Percentiles rank a stretch among this genome's conserved stretches.
Conservation (phyloP, 2,329 filamentous ascomycete genomes). For the Geosmithia putterillii region DNA sequence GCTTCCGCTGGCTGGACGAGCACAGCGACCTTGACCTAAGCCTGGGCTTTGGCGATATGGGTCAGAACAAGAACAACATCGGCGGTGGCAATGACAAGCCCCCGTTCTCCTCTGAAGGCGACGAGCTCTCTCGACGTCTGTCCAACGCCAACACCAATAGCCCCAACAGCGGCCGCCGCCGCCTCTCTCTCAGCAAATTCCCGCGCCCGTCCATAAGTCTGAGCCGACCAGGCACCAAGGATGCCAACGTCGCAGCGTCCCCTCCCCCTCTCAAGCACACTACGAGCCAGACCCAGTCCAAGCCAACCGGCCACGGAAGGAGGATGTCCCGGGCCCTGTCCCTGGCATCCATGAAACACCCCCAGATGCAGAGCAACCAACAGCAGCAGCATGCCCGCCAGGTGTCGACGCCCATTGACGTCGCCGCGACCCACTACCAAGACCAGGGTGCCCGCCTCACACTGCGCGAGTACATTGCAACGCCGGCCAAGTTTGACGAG, state of each 20-base stretch:
- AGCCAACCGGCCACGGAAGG: constrained; percentile 21
- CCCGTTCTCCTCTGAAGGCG: constrained; percentile 22
- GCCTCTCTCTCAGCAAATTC: constrained; percentile 58
- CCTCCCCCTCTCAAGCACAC: background rate
- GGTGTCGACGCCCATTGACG: constrained; percentile 43
- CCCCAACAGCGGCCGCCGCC: no score
- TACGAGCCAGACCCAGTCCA: constrained; percentile 5
- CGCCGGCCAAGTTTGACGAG: constrained; percentile 91
- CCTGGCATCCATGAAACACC: constrained; percentile 32
- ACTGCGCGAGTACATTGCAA: constrained; percentile 73
- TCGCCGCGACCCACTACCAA: constrained; percentile 70
- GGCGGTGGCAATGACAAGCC: constrained; percentile 21
- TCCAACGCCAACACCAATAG: no score
- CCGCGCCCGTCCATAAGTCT: constrained; percentile 38
- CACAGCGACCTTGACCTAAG: constrained; percentile 57
- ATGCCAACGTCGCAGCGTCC: constrained; percentile 15
- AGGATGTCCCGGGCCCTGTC: constrained; percentile 43
- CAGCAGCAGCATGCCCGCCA: constrained; percentile 16
- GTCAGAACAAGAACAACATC: constrained; percentile 39
- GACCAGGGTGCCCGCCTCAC: constrained; percentile 82
- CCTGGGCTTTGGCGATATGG: constrained; percentile 58
- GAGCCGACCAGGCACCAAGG: constrained; percentile 33
- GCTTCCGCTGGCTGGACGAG: constrained; percentile 63
- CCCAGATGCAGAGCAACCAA: background rate
- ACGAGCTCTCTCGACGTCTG: constrained; percentile 29